These are phyloP conservation scores for Aspergillus calidoustus DNA, from an alignment of 2,329 filamentous ascomycete species.

Conservation along the genomic window DNA sequence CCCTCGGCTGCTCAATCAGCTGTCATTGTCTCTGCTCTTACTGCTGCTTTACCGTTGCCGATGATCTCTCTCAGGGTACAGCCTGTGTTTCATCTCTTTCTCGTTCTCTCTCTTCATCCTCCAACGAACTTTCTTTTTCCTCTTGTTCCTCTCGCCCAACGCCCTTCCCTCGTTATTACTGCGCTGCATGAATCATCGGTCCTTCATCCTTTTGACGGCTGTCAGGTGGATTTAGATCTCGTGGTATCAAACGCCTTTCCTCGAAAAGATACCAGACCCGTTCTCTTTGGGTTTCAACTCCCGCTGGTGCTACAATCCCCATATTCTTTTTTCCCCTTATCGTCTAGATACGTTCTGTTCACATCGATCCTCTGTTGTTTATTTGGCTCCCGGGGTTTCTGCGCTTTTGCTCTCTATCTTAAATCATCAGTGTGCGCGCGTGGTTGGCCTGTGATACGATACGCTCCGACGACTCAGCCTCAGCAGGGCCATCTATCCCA, in stretches of 20 bases:
- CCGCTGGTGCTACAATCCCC: neutral
- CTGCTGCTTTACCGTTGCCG: conserved; percentile 10
- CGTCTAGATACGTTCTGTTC: neutral
- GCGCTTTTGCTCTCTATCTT: neutral
- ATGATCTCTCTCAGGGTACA: conserved; percentile 28
- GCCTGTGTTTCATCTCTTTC: conserved; percentile 26
- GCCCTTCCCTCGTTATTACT: conserved; percentile 4
- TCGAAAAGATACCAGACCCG: neutral
- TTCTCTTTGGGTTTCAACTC: neutral
- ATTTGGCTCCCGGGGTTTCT: neutral
- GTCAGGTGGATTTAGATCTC: conserved; percentile 8
- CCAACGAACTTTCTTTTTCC: conserved; percentile 20
- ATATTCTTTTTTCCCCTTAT: neutral
- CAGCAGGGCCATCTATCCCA: conserved; percentile 11
- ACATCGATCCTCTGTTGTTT: neutral
- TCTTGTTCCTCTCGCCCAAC: conserved; percentile 12
- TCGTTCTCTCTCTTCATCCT: conserved; percentile 13
- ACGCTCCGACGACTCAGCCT: conserved; percentile 17
- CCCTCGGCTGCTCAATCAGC: conserved; percentile 26
- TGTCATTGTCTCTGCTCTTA: conserved; percentile 22
- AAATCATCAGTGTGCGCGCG: conserved; percentile 3
- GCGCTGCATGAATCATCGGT: neutral
- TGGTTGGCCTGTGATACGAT: conserved; percentile 13
- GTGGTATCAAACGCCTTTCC: conserved; percentile 2
- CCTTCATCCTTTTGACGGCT: conserved; percentile 6